Percentiles rank a stretch among this genome's conserved stretches.
phyloP scores from a whole-genome alignment of 345 rosid genomes.

The Eucalyptus pumila region DNA sequence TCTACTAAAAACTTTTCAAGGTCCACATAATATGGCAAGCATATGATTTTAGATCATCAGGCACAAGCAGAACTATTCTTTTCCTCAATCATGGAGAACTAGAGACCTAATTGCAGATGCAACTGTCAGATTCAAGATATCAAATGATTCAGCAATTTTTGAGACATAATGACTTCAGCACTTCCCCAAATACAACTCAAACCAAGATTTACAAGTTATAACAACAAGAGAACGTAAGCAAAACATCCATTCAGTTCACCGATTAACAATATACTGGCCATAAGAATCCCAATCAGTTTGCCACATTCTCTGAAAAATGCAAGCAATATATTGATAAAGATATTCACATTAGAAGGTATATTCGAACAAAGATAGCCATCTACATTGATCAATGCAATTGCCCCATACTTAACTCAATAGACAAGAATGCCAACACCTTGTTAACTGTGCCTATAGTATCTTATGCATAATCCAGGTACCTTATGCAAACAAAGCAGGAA shows the following conservation, averaged over 20 bases:
- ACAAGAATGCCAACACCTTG: not conserved
- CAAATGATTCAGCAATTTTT: not conserved
- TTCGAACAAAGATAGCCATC: not conserved
- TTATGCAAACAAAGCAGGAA: not conserved
- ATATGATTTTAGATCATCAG: not conserved
- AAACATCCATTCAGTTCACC: not conserved
- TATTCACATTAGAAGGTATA: not conserved
- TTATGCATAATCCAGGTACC: not conserved
- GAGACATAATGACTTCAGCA: not conserved
- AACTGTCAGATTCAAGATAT: not conserved
- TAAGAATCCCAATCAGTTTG: not conserved
- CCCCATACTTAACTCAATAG: not conserved
- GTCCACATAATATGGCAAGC: not conserved
- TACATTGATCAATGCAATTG: not conserved
- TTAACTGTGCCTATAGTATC: not conserved
- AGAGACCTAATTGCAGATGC: not conserved
- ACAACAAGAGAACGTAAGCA: not conserved
- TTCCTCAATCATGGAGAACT: not conserved
- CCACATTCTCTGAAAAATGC: not conserved
- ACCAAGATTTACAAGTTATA: not conserved
- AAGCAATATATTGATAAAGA: not conserved
- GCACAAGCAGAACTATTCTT: not conserved
- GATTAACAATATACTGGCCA: not conserved
- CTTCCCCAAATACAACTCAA: not conserved
- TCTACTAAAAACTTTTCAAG: not conserved